Base-by-base conservation (phyloP, 2,329 filamentous ascomycete species). In the Aspergillus sp. region DNA sequence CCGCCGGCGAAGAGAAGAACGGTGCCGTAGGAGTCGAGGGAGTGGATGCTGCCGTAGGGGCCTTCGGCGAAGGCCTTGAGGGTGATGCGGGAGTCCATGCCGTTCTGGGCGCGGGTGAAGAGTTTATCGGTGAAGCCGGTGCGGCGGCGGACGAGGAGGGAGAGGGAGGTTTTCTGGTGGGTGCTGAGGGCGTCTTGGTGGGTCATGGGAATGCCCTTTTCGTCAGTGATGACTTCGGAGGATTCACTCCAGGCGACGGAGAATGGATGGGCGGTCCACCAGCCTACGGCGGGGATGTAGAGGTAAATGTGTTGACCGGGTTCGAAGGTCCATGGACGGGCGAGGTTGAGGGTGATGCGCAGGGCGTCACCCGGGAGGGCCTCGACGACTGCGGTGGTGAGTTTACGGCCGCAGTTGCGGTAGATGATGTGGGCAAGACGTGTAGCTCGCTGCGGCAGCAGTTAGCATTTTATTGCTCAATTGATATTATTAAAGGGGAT, bases 1-100 rank as follows among this genome's bases (percentile, higher is more conserved):
- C 91, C 88, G 48, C 90, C 90, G 10, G 91, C 90, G 63, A 96
- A 90, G 48, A 98, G 84, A 53, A 98, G 81, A 41, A 85, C 83
- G 39, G 94, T 93, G 35, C 93, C 91, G 68, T 96, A 97, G 6
- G 90, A 96, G 68, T 90, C 84, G 54, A 97, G 83, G 51, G 83
- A 83, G 69, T 95, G 86, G 63, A 89, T 85, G 38, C 84, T 85
- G 4, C 82, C 85, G 64, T 97, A 97, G 0, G 93, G 91, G 0
- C 93, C 93, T 71, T 97, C 93, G 52, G 94, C 82, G 49, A 87
- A 82, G 30, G 88, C 90, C 49, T 77, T 79, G 47, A 90, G 74
- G 9, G 76, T 76, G 51, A 90, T 72, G 12, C 76, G 75, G 27
- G 73, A 74, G 20, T 70, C 67, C n/a, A 75, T 72, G 17, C 75